Evolutionary conservation across 2,329 filamentous ascomycete species (phyloP).

Genomic region (Pseudocercospora pini-densiflorae): DNA sequence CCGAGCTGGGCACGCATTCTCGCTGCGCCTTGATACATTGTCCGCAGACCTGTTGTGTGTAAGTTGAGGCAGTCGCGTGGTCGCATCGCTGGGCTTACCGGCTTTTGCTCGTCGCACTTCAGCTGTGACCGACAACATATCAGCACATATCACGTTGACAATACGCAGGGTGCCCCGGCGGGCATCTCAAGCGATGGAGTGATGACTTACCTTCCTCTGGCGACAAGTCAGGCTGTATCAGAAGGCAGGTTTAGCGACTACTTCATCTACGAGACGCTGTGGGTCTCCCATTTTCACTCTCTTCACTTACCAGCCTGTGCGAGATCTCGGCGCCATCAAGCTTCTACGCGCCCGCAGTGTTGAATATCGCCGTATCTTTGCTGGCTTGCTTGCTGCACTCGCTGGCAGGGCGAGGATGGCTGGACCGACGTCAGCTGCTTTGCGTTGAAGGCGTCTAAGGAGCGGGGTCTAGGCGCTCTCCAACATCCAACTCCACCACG

Average conservation of each 20-base stretch:
- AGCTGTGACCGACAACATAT: background rate
- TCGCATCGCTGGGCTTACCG: background rate
- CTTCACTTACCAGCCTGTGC: slow-evolving; percentile 40
- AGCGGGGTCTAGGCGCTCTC: background rate
- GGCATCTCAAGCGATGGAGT: slow-evolving; percentile 2
- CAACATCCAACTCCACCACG: background rate
- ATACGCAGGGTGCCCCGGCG: background rate
- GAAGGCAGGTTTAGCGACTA: slow-evolving; percentile 15
- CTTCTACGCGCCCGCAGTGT: background rate
- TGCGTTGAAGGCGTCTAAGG: background rate
- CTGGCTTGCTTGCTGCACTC: background rate
- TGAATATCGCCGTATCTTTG: background rate
- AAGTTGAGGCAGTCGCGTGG: slow-evolving; percentile 47
- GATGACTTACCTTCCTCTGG: slow-evolving; percentile 37
- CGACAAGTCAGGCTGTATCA: slow-evolving; percentile 39
- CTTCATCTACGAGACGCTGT: background rate
- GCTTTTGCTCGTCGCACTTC: background rate
- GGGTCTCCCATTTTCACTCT: background rate
- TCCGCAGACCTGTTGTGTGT: slow-evolving; percentile 66
- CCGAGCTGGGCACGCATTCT: slow-evolving; percentile 64
- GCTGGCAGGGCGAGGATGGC: background rate
- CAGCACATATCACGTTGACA: background rate
- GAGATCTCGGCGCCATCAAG: slow-evolving; percentile 37
- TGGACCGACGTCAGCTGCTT: background rate
- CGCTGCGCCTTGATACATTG: slow-evolving; percentile 65